phyloP scores from a whole-genome alignment of 441 rosid genomes.

The Syzygium malaccense region DNA sequence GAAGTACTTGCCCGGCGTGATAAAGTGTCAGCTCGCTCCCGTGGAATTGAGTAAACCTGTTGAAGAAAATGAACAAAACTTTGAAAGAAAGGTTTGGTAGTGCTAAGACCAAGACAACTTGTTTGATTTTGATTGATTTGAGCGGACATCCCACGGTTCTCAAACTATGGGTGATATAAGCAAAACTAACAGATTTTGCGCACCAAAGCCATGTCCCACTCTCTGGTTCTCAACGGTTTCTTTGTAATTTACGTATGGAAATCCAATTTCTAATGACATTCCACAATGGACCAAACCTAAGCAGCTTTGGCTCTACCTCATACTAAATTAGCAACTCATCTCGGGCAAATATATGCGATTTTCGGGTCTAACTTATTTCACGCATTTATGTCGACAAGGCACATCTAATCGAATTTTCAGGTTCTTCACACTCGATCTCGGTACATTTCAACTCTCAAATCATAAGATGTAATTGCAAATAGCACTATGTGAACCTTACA shows the following conservation, averaged over 20 bases:
- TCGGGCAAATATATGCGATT: background rate
- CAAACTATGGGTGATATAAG: background rate
- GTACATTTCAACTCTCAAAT: background rate
- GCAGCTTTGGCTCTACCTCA: background rate
- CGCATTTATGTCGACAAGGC: background rate
- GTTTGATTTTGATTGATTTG: background rate
- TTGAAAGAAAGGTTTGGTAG: background rate
- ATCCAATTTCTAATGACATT: background rate
- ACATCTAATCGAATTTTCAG: rapidly evolving
- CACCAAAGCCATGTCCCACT: background rate
- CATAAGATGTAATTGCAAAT: background rate
- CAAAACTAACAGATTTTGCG: background rate
- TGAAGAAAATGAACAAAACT: background rate
- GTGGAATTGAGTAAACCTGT: background rate
- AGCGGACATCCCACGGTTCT: background rate
- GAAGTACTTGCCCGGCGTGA: background rate
- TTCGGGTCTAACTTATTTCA: background rate
- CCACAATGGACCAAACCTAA: background rate
- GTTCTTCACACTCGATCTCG: background rate
- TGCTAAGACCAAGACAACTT: too few relatives aligned
- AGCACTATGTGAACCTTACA: background rate
- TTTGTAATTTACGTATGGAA: background rate
- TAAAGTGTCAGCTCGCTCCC: background rate
- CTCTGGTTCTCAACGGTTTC: background rate
- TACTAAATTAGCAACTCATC: background rate